Evolutionary conservation across 2,329 filamentous ascomycete species (phyloP), one percentile per base, ranked within the genome.

Genomic region (Pyrenochaeta sp.): DNA sequence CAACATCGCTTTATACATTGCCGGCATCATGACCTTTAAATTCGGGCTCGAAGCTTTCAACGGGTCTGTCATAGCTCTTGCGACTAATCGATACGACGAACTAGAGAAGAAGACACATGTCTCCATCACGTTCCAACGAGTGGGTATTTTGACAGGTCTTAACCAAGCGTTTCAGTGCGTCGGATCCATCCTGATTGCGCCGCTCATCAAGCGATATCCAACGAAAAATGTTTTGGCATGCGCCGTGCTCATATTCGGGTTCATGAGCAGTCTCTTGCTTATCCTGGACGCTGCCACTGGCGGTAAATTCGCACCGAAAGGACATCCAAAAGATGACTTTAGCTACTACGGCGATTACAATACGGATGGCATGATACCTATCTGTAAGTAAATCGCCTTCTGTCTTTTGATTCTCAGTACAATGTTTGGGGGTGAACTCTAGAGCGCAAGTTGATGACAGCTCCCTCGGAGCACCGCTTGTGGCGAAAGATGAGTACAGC

Each of bases 81-180:
- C 80, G 10, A 82, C 78, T 3, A 82, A 82, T 58, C 74, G 80
- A 45, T 83, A 82, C 66, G 80, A 81, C 64, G 77, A 77, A 59
- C 78, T 81, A 18, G 73, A 77, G 31, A 59, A 61, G 20, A 54
- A 63, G 14, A 68, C 60, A 4, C 66, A 69, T 45, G 66, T 64
- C 21, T 67, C 71, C n/a, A 74, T 70, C 44, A 82, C 79, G 1
- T 82, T 82, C 49, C 77, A 79, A 57, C 74, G 78, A 18, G 72
- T 82, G 21, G 81, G 79, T 21, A 66, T 83, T 7, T 72, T 82
- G 36, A 77, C 77, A 3, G 81, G 80, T 1, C 70, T 83, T 15
- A 83, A 83, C 55, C 80, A 82, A 63, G 80, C 80, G 7, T 81
- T 78, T 49, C 80, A 82, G 58, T 82, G 81, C 52, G 68, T 83